Conservation (phyloP, 2,329 filamentous ascomycete species). For the Colletotrichum musicola region DNA sequence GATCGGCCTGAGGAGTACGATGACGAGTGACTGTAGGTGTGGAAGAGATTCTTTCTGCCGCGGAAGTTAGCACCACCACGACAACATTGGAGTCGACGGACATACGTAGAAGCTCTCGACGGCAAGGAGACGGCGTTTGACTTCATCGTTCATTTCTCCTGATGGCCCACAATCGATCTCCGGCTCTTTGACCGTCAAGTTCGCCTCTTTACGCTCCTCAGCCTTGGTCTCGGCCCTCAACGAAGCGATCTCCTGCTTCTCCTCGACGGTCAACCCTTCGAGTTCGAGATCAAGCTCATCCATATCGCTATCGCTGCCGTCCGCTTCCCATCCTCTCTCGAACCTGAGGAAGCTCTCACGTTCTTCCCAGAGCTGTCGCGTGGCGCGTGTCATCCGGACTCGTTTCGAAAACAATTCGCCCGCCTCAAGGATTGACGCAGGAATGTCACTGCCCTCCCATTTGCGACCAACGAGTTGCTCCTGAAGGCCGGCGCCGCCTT, state of each 20-base stretch:
- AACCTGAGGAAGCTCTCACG: constrained; percentile 91
- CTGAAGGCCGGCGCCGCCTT: constrained; percentile 84
- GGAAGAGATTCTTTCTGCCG: constrained; percentile 79
- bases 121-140: constrained; percentile 74
- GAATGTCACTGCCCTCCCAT: constrained; percentile 96
- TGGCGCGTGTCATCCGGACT: constrained; percentile 91
- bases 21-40: constrained; percentile 90
- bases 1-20: constrained; percentile 91
- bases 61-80: constrained; percentile 39
- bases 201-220: constrained; percentile 42
- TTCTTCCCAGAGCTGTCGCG: constrained; percentile 95
- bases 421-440: constrained; percentile 93
- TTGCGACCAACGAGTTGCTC: constrained; percentile 83
- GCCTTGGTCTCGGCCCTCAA: constrained; percentile 55
- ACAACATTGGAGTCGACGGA: background rate
- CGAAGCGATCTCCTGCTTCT: constrained; percentile 56
- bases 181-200: constrained; percentile 45
- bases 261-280: constrained; percentile 56
- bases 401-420: constrained; percentile 91
- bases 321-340: constrained; percentile 86
- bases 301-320: constrained; percentile 59
- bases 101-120: constrained; percentile 87
- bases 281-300: constrained; percentile 62
- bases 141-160: constrained; percentile 62
- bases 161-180: constrained; percentile 64